phyloP scores from a whole-genome alignment of 768 basidiomycete species.

The Macrolepiota fuliginosa region DNA sequence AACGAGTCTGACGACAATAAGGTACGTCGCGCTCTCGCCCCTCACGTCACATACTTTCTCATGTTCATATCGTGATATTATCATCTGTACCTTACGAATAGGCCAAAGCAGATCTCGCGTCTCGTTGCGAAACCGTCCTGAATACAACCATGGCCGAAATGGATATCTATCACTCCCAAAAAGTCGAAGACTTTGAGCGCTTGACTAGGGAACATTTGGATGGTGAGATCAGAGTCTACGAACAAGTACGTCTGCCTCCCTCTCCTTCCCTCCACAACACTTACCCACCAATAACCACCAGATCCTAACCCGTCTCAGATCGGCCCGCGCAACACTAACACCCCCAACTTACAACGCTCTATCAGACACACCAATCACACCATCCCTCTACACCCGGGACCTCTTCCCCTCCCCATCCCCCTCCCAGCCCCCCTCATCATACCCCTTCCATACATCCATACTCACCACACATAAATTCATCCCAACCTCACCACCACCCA shows the following conservation, averaged over 20 bases:
- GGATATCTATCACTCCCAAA: slow-evolving; percentile 75
- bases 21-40: slow-evolving; percentile 3
- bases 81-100: slow-evolving; percentile 19
- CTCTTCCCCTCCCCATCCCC: slow-evolving; percentile 25
- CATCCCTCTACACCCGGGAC: slow-evolving; percentile 78
- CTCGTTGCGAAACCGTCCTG: slow-evolving; percentile 83
- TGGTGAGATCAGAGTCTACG: slow-evolving; percentile 73
- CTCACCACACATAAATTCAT: slow-evolving; percentile 1
- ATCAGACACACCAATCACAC: slow-evolving; percentile 45
- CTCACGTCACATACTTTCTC: not conserved
- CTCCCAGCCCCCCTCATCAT: not conserved
- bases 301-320: slow-evolving; percentile 57
- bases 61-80: no score
- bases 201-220: slow-evolving; percentile 70
- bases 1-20: slow-evolving; percentile 6
- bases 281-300: slow-evolving; percentile 27
- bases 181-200: slow-evolving; percentile 62
- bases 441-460: not conserved
- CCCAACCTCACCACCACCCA: not conserved
- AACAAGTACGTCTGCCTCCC: slow-evolving; percentile 45
- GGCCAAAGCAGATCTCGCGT: slow-evolving; percentile 63
- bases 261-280: not conserved
- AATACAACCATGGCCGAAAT: slow-evolving; percentile 90
- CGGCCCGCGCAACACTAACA: slow-evolving; percentile 56
- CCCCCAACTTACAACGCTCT: slow-evolving; percentile 45